Evolutionary conservation across 2,329 filamentous ascomycete species (phyloP).

Genomic region (Periconia digitata): DNA sequence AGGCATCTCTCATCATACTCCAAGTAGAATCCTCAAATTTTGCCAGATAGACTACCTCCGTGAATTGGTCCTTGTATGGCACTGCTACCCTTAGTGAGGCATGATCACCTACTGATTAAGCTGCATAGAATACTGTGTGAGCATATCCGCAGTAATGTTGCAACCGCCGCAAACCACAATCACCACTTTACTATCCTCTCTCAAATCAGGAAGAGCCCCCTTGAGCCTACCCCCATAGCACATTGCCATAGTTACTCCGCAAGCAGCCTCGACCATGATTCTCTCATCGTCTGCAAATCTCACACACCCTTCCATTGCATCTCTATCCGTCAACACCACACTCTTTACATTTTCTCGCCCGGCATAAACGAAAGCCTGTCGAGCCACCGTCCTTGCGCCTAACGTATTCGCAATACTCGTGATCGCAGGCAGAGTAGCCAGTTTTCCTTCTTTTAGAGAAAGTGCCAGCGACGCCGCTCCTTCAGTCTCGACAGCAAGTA

Average conservation of each 20-base stretch:
- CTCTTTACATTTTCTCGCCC: slow-evolving; percentile 57
- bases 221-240: slow-evolving; percentile 65
- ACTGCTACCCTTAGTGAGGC: no score
- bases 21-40: no score
- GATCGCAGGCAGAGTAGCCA: slow-evolving; percentile 67
- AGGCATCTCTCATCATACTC: no score
- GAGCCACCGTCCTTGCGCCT: slow-evolving; percentile 67
- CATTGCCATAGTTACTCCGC: slow-evolving; percentile 73
- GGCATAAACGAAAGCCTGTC: slow-evolving; percentile 63
- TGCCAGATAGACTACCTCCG: no score
- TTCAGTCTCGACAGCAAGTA: slow-evolving; percentile 72
- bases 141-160: slow-evolving; percentile 47
- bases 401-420: slow-evolving; percentile 74
- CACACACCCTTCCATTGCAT: slow-evolving; percentile 74
- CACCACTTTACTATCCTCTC: slow-evolving; percentile 72
- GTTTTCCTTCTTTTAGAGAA: slow-evolving; percentile 56
- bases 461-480: slow-evolving; percentile 71
- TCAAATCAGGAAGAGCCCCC: slow-evolving; percentile 43
- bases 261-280: slow-evolving; percentile 77
- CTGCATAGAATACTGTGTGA: no score
- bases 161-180: slow-evolving; percentile 77
- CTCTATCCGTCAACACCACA: slow-evolving; percentile 68
- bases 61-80: no score
- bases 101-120: no score
- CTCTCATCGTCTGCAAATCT: slow-evolving; percentile 78